Base-by-base conservation (phyloP, 2,329 filamentous ascomycete genomes). In the Exophiala phaeomuriformis region DNA sequence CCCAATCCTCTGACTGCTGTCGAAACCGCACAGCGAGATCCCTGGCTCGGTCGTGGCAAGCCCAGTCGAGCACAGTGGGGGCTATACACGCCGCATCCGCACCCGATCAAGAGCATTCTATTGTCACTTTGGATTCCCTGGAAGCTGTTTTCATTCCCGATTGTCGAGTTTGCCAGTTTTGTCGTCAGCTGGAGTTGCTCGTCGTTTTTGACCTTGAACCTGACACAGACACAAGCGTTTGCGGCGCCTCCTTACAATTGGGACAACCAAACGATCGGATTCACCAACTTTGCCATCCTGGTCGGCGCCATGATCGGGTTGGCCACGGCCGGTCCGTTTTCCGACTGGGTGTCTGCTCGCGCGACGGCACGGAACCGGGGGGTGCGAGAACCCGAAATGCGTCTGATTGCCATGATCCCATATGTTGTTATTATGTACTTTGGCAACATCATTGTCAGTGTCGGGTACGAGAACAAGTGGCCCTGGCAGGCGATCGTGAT, bases 81-180 rank as follows among this genome's bases (percentile, higher is more conserved):
- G 29, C 52, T 81, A 3, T 80, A 72, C 64, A 76, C 79, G 55
- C 64, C 71, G 0, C 77, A 73, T 59, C 67, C 73, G 1, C 69
- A 77, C 42, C 68, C 63, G 27, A 41, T 68, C 40, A 67, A 68
- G 59, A 72, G 70, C 27, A 69, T 83, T 30, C 40, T 78, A 1
- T 65, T 74, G 31, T 79, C 81, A 59, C 70, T 85, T 27, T 82
- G 76, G 75, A 73, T 80, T 5, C 82, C 82, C 0, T 82, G 78
- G 75, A 81, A 83, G 60, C 70, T 85, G 1, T 77, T 82, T 63
- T 60, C 72, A 0, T 85, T 80, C 65, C 82, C 82, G 0, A 84
- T 85, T 53, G 77, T 84, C 40, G 75, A 83, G 57, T 80, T 82
- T 53, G 73, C 81, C 1, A 74, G 78, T 10, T 84, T 85, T 60